Evolutionary conservation across 495 filamentous ascomycete species (phyloP).

Genomic region (Entonaema liquescens): DNA sequence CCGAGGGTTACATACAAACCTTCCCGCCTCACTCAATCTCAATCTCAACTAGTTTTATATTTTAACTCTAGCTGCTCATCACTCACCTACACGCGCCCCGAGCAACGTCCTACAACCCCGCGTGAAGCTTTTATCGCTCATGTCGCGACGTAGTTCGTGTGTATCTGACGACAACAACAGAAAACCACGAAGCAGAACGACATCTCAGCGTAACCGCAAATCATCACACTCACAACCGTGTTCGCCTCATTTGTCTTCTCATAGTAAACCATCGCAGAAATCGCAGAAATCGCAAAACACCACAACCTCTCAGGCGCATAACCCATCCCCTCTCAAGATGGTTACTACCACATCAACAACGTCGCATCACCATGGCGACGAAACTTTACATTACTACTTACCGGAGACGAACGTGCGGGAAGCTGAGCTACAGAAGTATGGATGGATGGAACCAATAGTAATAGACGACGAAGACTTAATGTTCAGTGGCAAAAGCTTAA

Average conservation of each 20-base stretch:
- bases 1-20: background rate
- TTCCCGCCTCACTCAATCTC: background rate
- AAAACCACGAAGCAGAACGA: slow-evolving; percentile 36
- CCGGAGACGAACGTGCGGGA: slow-evolving; percentile 51
- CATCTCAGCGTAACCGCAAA: slow-evolving; percentile 35
- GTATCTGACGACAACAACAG: slow-evolving; percentile 43
- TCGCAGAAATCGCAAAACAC: slow-evolving; percentile 12
- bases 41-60: background rate
- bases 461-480: slow-evolving; percentile 67
- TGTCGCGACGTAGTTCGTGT: slow-evolving; percentile 44
- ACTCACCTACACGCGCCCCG: slow-evolving; percentile 1
- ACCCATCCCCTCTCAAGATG: slow-evolving; percentile 47
- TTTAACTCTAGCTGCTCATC: background rate
- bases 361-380: slow-evolving; percentile 31
- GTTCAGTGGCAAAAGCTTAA: slow-evolving; percentile 65
- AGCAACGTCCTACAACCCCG: background rate
- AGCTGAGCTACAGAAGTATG: slow-evolving; percentile 45
- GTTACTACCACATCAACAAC: slow-evolving; percentile 42
- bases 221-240: slow-evolving; percentile 37
- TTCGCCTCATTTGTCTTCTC: slow-evolving; percentile 33
- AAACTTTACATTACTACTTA: slow-evolving; percentile 50
- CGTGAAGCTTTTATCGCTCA: slow-evolving; percentile 19
- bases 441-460: slow-evolving; percentile 61
- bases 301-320: slow-evolving; percentile 33
- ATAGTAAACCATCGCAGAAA: slow-evolving; percentile 22